Percentiles rank a stretch among this genome's conserved stretches.
phyloP scores from a whole-genome alignment of 768 basidiomycete species.

The Termitomyces sp. region DNA sequence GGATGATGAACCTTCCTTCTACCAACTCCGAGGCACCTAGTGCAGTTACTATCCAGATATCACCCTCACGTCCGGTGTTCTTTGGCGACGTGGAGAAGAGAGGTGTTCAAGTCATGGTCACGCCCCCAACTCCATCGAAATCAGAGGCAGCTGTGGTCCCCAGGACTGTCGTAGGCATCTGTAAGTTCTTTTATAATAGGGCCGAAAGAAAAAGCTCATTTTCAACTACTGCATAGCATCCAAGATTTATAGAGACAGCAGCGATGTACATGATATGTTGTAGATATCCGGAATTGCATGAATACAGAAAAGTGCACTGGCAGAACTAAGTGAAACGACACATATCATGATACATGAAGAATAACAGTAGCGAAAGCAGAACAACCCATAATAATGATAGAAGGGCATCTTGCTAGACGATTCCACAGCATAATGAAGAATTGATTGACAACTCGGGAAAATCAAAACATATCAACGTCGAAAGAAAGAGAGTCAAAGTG shows the following conservation, averaged over 20 bases:
- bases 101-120: slow-evolving; percentile 23
- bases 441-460: background rate
- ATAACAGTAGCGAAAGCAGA: background rate
- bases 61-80: slow-evolving; percentile 24
- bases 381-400: background rate
- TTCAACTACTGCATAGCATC: background rate
- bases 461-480: slow-evolving; percentile 51
- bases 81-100: slow-evolving; percentile 19
- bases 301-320: background rate
- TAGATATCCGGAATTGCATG: slow-evolving; percentile 5
- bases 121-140: slow-evolving; percentile 27
- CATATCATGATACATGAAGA: background rate
- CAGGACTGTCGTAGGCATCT: background rate
- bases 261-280: slow-evolving; percentile 6
- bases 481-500: slow-evolving; percentile 71
- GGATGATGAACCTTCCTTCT: slow-evolving; percentile 7
- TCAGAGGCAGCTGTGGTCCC: background rate
- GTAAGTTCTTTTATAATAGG: background rate
- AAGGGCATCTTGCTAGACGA: background rate
- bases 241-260: background rate
- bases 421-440: background rate
- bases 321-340: background rate
- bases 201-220: background rate
- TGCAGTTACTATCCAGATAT: slow-evolving; percentile 16
- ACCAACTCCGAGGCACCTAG: background rate